Evolutionary conservation across 2,329 filamentous ascomycete species (phyloP), one percentile per base, ranked within the genome.

Genomic region (Aspergillus neotritici): DNA sequence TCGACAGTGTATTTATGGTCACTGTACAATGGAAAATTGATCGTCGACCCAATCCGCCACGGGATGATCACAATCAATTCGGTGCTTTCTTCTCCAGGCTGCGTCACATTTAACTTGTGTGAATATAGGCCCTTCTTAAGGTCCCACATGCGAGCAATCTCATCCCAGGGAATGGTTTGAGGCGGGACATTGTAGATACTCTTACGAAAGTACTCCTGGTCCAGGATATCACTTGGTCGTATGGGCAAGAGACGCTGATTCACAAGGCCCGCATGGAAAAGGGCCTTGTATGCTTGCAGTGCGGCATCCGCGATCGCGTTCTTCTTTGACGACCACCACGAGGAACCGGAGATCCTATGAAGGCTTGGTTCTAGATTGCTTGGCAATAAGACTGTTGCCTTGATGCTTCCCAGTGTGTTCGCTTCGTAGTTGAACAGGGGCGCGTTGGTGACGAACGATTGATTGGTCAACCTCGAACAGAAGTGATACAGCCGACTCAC

Each of bases 401-500:
- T 37, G 15, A 37, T 12, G 13, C 15, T 4, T 9, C 11, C 1
- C 21, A 12, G 21, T n/a, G n/a, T n/a, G n/a, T n/a, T n/a, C n/a
- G n/a, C n/a, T n/a, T n/a, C n/a, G n/a, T n/a, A n/a, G n/a, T n/a
- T n/a, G n/a, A n/a, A n/a, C n/a, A n/a, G n/a, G n/a, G n/a, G n/a
- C n/a, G n/a, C n/a, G n/a, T n/a, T n/a, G 29, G n/a, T n/a, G 11
- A 38, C 41, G 16, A 10, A 33, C n/a, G 15, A 30, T 31, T 38
- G 11, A 3, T 34, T 17, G 15, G 34, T 29, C n/a, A 43, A 11
- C 9, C 9, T 32, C 12, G 12, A 9, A 28, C 41, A 43, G 16
- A 43, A 43, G 16, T 25, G 21, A 30, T 38, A 38, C 3, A 43
- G 29, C 32, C 38, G 34, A 9, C 29, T 15, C 15, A 43, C 29